Base-by-base conservation (phyloP, 139 green algal genomes). In the Volvox reticuliferus region DNA sequence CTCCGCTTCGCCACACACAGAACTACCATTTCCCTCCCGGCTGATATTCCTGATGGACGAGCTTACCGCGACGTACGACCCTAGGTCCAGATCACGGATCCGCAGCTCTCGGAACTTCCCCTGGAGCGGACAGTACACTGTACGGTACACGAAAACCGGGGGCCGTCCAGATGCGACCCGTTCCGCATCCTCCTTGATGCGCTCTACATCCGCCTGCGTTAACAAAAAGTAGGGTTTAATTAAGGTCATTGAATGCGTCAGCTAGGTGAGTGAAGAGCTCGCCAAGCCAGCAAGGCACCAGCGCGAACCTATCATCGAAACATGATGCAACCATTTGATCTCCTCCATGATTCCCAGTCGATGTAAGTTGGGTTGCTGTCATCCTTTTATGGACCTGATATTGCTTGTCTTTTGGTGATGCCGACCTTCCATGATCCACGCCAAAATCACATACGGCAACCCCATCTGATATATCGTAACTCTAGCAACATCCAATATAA, bases 71-170 rank as follows among this genome's bases (percentile, higher is more conserved):
- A 83, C 50, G 78, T 89, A 96, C 13, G 18, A 76, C 30, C 96
- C 96, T 33, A 97, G 93, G 1, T 86, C 55, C 82, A 98, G 83
- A 86, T 98, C 93, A 22, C 17, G 0, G 18, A 65, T 77, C 26
- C 93, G 91, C 62, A 96, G 92, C 84, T 94, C 91, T 37, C 96
- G 94, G 94, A 99, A 99, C 95, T 98, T 98, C 91, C 97, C 98
- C 81, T 97, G 61, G 62, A 95, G 20, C 14, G 98, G 96, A 78
- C 95, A 91, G 94, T 99, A 99, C 91, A 97, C 82, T 76, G 86
- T 91, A 69, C 96, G 94, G 93, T 96, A 99, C 87, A 98, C 95
- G 89, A 96, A 96, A 68, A 96, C 80, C 55, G 95, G 62, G 5
- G 92, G 93, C 84, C 92, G 55, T 20, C 92, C 93, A 80, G 91